phyloP scores from a whole-genome alignment of 2,329 filamentous ascomycete genomes.

The Hypoxylon sp. region DNA sequence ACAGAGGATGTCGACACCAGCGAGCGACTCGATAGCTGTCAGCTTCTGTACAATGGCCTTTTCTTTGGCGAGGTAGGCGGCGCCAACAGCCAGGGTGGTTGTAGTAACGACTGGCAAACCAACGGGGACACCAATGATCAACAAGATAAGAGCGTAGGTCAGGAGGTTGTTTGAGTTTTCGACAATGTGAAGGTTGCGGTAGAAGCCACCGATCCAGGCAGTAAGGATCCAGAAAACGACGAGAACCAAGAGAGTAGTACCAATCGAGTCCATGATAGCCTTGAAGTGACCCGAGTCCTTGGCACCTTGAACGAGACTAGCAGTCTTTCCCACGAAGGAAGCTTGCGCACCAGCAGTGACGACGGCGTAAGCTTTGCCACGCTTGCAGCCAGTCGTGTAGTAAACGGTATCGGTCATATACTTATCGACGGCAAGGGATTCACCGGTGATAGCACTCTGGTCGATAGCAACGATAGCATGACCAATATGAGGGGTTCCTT shows the following conservation, averaged over 20 bases:
- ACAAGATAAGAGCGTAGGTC: conserved; percentile 74
- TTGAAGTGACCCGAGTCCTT: conserved; percentile 82
- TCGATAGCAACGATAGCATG: conserved; percentile 77
- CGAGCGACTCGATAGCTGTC: conserved; percentile 79
- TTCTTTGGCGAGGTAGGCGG: conserved; percentile 79
- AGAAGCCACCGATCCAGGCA: conserved; percentile 81
- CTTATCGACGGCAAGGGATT: conserved; percentile 80
- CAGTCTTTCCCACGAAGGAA: conserved; percentile 81
- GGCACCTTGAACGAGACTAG: conserved; percentile 77
- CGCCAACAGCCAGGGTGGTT: conserved; percentile 80
- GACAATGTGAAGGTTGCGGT: conserved; percentile 75
- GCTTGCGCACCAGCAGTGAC: conserved; percentile 73
- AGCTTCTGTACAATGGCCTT: conserved; percentile 83
- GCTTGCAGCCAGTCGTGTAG: conserved; percentile 83
- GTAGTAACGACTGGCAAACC: conserved; percentile 81
- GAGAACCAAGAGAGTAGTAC: conserved; percentile 77
- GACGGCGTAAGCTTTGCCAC: conserved; percentile 78
- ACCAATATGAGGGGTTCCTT: conserved; percentile 70
- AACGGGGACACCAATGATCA: conserved; percentile 81
- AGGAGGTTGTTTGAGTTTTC: conserved; percentile 73
- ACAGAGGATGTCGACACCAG: conserved; percentile 81
- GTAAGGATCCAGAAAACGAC: conserved; percentile 80
- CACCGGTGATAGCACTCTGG: conserved; percentile 82
- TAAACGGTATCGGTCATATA: conserved; percentile 80
- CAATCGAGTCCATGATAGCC: conserved; percentile 84